Conservation (phyloP, 176 grass and related monocot genomes). For the Ensete glaucum region DNA sequence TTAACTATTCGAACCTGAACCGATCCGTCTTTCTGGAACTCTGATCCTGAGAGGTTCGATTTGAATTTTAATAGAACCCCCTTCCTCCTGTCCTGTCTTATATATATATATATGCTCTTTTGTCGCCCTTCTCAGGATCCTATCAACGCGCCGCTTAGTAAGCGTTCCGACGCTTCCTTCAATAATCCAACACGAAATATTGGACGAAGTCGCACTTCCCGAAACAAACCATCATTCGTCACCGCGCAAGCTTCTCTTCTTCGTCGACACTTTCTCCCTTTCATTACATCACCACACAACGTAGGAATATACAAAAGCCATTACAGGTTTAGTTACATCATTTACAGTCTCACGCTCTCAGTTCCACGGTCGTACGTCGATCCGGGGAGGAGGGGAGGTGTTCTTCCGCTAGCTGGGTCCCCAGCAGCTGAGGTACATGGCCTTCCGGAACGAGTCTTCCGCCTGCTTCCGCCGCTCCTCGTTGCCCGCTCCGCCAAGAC, state of each 20-base stretch:
- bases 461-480: conserved; percentile 11
- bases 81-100: too few relatives aligned
- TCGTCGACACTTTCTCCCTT: neutral
- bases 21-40: too few relatives aligned
- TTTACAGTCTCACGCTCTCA: neutral
- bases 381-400: neutral
- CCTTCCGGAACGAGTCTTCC: conserved; percentile 28
- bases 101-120: too few relatives aligned
- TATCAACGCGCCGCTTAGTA: too few relatives aligned
- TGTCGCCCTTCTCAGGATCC: too few relatives aligned
- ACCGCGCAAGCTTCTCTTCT: neutral
- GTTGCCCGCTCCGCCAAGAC: neutral
- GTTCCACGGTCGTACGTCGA: neutral
- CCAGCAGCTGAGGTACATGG: conserved; percentile 46
- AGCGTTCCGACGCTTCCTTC: too few relatives aligned
- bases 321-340: neutral
- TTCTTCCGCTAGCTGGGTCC: conserved; percentile 11
- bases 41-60: too few relatives aligned
- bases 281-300: neutral
- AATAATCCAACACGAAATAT: too few relatives aligned
- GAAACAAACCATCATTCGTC: too few relatives aligned
- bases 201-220: too few relatives aligned
- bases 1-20: too few relatives aligned
- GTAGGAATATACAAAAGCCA: neutral
- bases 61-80: too few relatives aligned